Base-by-base conservation (phyloP, 2,329 filamentous ascomycete species). In the Fusarium sp. region DNA sequence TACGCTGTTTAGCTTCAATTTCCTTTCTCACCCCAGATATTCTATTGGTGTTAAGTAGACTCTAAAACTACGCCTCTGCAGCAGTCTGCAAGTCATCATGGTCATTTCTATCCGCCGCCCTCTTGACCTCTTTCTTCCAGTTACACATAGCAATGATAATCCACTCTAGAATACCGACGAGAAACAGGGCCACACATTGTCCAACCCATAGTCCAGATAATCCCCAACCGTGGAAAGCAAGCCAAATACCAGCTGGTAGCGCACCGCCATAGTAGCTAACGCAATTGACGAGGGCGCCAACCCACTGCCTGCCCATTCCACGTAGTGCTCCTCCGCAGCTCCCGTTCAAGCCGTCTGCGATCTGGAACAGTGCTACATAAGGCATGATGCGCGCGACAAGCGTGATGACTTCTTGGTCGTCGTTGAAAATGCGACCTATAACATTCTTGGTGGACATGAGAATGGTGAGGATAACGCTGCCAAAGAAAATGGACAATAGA, bases 191-290 rank as follows among this genome's bases (percentile, higher is more conserved):
- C 63, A 93, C 88, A 73, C 92, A 94, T 75, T 95, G 92, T 17
- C 92, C 93, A 33, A 96, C 82, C 93, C 93, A 97, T 17, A 97
- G 80, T 0, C 93, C 93, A 19, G 84, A 83, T 3, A 96, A 80
- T 0, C 93, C 93, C 92, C 92, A 96, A 19, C 92, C 92, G 74
- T 96, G 88, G 72, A 96, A 96, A 3, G 93, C 93, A 30, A 97
- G 86, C 79, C 88, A 96, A 54, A 96, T 92, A 0, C 93, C 93
- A n/a, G 90, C 81, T 0, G 93, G 93, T 56, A 96, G 77, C 1
- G 93, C 93, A 59, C 91, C 92, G 68, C 89, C 88, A 76, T 97
- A 97, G 78, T 97, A 97, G 75, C 90, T 93, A 19, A 94, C 78
- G 17, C 94, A 82, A 76, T 97, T 97, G 53, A 96, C 92, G 2